Evolutionary conservation across 2,329 filamentous ascomycete genomes (phyloP), one percentile per base, ranked within the genome.

Genomic region (Aureobasidium leucospermi): DNA sequence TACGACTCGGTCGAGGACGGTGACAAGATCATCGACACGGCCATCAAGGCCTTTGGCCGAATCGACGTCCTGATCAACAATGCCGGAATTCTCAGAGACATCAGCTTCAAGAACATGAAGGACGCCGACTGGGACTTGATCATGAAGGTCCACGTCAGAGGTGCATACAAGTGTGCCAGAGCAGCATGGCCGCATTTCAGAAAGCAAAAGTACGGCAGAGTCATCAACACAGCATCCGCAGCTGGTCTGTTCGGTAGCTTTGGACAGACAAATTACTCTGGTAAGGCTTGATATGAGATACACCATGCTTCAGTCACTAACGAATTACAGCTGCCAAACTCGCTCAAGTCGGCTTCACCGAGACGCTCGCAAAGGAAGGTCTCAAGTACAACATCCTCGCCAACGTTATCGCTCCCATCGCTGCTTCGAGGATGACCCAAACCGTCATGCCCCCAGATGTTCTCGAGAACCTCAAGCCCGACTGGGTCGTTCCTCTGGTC

Each of bases 31-130:
- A 95, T 99, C 77, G 86, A 93, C 66, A 92, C 89, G 28, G 89
- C 89, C 68, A 88, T 94, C 72, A 79, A 89, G 74, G 80, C 79
- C 59, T 94, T 86, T 71, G 89, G 93, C 67, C 89, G 93, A 69
- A 84, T 99, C 75, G 93, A 99, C 74, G 80, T 99, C 65, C 86
- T 99, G 68, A 87, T 99, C 77, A 99, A 99, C 83, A 99, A 97
- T 73, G 94, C 94, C 63, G 93, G 94, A 70, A 97, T 97, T 71
- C 82, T 96, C 62, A 88, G 93, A 63, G 92, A 97, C 78, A 75
- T 97, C 71, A 93, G 89, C 82, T 97, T 99, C 81, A 96, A 96
- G 84, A 97, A 97, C 78, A 95, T 97, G 84, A 94, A 88, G 75
- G 94, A 99, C 74, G 78, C 88, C 71, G 94, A 99, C 75, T 99